Evolutionary conservation across 2,329 filamentous ascomycete genomes (phyloP), one percentile per base, ranked within the genome.

Genomic region (Pestalotiopsis sp.): DNA sequence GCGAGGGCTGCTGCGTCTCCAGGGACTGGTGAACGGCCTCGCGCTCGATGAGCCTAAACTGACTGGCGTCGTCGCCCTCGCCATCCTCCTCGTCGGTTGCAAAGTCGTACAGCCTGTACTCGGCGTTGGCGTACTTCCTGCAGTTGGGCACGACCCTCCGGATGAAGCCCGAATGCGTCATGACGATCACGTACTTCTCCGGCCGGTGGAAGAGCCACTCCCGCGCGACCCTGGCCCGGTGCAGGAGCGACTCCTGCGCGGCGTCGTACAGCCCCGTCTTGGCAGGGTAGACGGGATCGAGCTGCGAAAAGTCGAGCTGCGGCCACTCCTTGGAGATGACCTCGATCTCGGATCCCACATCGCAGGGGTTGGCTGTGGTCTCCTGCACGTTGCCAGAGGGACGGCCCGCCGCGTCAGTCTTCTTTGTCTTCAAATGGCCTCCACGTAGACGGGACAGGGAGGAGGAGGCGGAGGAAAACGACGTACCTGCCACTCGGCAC

Each of bases 401-500:
- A 23, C n/a, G 7, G 17, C 31, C 57, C 25, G 14, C 17, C 14
- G 45, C 45, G n/a, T 52, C 45, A 52, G 45, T 52, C 45, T n/a
- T 52, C 17, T 52, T 52, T n/a, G 17, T 52, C 2, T 52, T 52
- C 45, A n/a, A 20, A 4, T n/a, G 17, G n/a, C 45, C n/a, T 52
- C 45, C 17, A 52, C 13, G 14, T 49, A 14, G 31, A 36, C 31
- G 31, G 31, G 7, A 36, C 4, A 7, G 39, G 61, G 64, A 61
- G 20, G 63, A 67, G n/a, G 9, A n/a, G 65, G 68, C 41, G 13
- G 13, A 4, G 6, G 11, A 62, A 20, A 23, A 23, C 11, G 7
- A 66, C 41, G 23, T 74, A 78, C 77, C 72, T 79, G 77, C 77
- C 77, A 79, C 69, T 79, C 77, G 2, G 77, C 77, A 52, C 76